Conservation (phyloP, 139 green algal genomes). For the Gonium pectorale region DNA sequence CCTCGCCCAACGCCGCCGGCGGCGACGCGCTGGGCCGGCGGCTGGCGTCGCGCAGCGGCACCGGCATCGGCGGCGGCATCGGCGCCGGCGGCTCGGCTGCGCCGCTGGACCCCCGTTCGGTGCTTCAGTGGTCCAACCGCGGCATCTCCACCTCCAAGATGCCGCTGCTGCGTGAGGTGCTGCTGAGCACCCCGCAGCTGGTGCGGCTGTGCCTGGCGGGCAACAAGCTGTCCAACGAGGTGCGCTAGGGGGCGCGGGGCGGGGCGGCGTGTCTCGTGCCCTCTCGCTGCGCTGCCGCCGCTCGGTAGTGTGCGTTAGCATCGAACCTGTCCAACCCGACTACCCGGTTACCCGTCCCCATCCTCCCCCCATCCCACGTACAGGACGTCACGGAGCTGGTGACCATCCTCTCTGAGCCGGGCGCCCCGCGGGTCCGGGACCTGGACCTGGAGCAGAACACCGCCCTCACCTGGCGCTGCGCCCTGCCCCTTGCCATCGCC, state of each 20-base stretch:
- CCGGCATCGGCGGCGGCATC: too few relatives aligned
- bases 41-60: neutral
- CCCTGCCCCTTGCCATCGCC: constrained; percentile 13
- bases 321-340: neutral
- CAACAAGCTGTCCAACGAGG: constrained; percentile 54
- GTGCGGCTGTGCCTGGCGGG: constrained; percentile 34
- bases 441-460: constrained; percentile 37
- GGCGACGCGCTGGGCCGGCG: neutral
- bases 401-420: constrained; percentile 19
- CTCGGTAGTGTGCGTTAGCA: neutral
- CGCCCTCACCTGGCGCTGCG: constrained; percentile 32
- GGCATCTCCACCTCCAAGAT: constrained; percentile 54
- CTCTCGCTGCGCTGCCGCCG: neutral
- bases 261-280: too few relatives aligned
- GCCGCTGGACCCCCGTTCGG: constrained; percentile 24
- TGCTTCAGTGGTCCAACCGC: constrained; percentile 50
- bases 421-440: constrained; percentile 39
- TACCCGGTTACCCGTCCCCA: neutral
- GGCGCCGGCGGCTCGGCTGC: neutral
- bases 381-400: constrained; percentile 44
- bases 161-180: constrained; percentile 32
- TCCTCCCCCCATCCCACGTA: neutral
- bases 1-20: neutral
- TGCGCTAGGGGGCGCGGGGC: too few relatives aligned
- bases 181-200: neutral